A percentile compares a stretch with the other conserved stretches of the same genome.
phyloP scores from a whole-genome alignment of 2,329 filamentous ascomycete genomes.

The Aspergillus sp. region DNA sequence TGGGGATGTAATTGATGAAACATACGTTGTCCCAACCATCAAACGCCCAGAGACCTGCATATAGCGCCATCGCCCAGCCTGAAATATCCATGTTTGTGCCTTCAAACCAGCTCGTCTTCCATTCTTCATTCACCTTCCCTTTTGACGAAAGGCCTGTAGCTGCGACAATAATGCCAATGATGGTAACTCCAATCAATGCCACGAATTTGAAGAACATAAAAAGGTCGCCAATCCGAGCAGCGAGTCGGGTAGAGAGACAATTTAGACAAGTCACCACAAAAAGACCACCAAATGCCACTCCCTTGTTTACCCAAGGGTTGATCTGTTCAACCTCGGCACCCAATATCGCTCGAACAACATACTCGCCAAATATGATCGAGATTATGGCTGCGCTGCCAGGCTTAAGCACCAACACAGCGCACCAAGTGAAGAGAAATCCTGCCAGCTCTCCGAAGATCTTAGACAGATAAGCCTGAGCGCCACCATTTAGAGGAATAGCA shows the following conservation, averaged over 20 bases:
- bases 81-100: conserved; percentile 77
- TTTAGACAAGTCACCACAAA: conserved; percentile 79
- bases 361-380: conserved; percentile 96
- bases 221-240: conserved; percentile 81
- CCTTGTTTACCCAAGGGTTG: conserved; percentile 87
- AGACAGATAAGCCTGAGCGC: conserved; percentile 86
- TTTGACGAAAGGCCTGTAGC: conserved; percentile 77
- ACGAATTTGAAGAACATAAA: conserved; percentile 98
- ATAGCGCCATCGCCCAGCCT: conserved; percentile 89
- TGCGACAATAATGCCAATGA: conserved; percentile 87
- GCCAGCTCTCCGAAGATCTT: conserved; percentile 95
- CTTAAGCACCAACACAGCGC: conserved; percentile 88
- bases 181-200: conserved; percentile 79
- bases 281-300: conserved; percentile 75
- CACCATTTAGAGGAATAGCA: conserved; percentile 92
- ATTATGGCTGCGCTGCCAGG: conserved; percentile 93
- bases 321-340: conserved; percentile 81
- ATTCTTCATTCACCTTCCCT: conserved; percentile 74
- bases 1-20: neutral
- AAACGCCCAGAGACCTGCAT: conserved; percentile 95
- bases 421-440: conserved; percentile 96
- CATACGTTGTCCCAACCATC: conserved; percentile 97
- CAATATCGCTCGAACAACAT: conserved; percentile 82
- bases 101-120: conserved; percentile 90
- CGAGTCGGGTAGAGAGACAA: conserved; percentile 84